Evolutionary conservation across 108 stramenopile species (phyloP).

Genomic region (Chaetoceros tenuissimus): DNA sequence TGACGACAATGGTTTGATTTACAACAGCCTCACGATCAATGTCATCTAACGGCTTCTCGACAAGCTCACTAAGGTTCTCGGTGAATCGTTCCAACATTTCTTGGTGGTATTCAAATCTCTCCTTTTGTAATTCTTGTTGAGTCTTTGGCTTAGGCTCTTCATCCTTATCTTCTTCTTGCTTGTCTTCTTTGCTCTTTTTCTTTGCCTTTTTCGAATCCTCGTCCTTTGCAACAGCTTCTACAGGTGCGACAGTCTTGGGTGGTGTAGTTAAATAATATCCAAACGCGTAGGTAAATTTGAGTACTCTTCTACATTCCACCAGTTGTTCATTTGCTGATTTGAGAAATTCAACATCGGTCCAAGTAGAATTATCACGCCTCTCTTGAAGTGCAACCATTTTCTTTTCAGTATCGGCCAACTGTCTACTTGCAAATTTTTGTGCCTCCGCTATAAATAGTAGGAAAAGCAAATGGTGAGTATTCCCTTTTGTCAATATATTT

Average conservation of each 20-base stretch:
- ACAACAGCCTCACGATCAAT: slow-evolving; percentile 94
- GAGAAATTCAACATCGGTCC: slow-evolving; percentile 97
- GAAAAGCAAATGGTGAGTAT: background rate
- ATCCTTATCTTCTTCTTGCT: background rate
- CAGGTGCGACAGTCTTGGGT: background rate
- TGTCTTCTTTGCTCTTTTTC: slow-evolving; percentile 10
- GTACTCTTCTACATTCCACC: slow-evolving; percentile 93
- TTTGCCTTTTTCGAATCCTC: slow-evolving; percentile 6
- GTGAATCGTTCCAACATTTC: slow-evolving; percentile 97
- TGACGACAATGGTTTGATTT: slow-evolving; percentile 93
- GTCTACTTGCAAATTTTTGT: slow-evolving; percentile 86
- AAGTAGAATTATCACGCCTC: slow-evolving; percentile 62
- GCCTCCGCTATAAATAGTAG: slow-evolving; percentile 36
- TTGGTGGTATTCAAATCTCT: slow-evolving; percentile 96
- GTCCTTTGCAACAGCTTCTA: background rate
- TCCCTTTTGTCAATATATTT: background rate
- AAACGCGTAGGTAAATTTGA: slow-evolving; percentile 94
- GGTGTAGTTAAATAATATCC: slow-evolving; percentile 76
- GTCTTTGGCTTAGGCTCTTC: slow-evolving; percentile 1
- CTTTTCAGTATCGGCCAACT: slow-evolving; percentile 77
- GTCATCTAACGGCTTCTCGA: slow-evolving; percentile 69
- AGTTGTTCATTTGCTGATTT: slow-evolving; percentile 93
- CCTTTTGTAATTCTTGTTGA: slow-evolving; percentile 49
- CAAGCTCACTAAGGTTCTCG: slow-evolving; percentile 85
- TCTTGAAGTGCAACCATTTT: slow-evolving; percentile 92